phyloP scores from a whole-genome alignment of 2,329 filamentous ascomycete genomes.

The Trichoderma sp. region DNA sequence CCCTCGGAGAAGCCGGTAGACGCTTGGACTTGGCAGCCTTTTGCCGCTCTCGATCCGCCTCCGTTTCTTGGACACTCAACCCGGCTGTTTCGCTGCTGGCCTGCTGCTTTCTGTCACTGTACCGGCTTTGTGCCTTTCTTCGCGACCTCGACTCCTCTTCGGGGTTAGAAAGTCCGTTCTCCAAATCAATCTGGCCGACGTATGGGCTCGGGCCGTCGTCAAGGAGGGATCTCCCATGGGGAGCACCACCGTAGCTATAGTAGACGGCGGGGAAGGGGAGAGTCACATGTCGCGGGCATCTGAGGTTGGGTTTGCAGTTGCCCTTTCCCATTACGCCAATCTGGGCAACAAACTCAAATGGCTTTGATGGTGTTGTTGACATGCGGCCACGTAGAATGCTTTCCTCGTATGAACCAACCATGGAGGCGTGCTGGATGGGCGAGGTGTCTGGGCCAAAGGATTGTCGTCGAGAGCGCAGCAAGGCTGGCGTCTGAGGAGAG shows the following conservation, averaged over 20 bases:
- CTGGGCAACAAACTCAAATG: constrained; percentile 88
- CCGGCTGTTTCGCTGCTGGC: constrained; percentile 24
- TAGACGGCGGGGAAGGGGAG: constrained; percentile 93
- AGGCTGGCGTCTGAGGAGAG: constrained; percentile 43
- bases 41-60: constrained; percentile 25
- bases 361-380: constrained; percentile 92
- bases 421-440: constrained; percentile 81
- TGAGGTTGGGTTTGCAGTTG: constrained; percentile 79
- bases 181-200: constrained; percentile 87
- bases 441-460: constrained; percentile 74
- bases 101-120: constrained; percentile 35
- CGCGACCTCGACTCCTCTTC: constrained; percentile 47
- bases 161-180: constrained; percentile 65
- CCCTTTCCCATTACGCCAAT: constrained; percentile 90
- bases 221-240: constrained; percentile 58
- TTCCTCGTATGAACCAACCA: constrained; percentile 98
- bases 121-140: constrained; percentile 48
- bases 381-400: constrained; percentile 92
- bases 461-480: constrained; percentile 58
- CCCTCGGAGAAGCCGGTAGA: constrained; percentile 48
- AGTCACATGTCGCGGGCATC: constrained; percentile 85
- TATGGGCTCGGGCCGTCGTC: constrained; percentile 94
- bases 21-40: constrained; percentile 46
- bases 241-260: constrained; percentile 79
- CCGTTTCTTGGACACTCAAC: constrained; percentile 21